These are phyloP conservation scores for Talaromyces piceae DNA, from an alignment of 2,329 filamentous ascomycete species.

Conservation along the genomic window DNA sequence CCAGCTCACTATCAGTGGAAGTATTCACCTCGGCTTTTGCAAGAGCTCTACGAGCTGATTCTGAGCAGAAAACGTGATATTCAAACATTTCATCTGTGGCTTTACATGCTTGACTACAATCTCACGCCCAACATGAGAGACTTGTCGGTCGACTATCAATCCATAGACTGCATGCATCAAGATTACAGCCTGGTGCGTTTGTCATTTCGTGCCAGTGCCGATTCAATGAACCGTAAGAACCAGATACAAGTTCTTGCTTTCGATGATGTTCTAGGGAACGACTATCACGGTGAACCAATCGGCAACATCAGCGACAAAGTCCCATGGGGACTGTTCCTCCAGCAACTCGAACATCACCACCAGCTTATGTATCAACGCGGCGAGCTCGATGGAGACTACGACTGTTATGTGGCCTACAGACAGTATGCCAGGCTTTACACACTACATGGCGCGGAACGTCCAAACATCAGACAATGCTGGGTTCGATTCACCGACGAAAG, in stretches of 20 bases:
- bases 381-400: slow-evolving; percentile 6
- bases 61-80: slow-evolving; percentile 3
- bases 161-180: not conserved
- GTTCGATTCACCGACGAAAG: slow-evolving; percentile 2
- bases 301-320: not conserved
- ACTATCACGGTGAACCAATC: too few species aligned
- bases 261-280: not conserved
- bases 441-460: not conserved
- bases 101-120: slow-evolving; percentile 6
- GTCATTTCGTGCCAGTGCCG: slow-evolving; percentile 2
- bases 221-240: slow-evolving; percentile 6
- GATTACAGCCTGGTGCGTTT: slow-evolving; percentile 4
- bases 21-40: not conserved
- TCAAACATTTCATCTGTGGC: slow-evolving; percentile 8
- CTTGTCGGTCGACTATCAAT: slow-evolving; percentile 5
- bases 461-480: slow-evolving; percentile 7
- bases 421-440: slow-evolving; percentile 6
- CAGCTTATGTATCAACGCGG: not conserved
- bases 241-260: slow-evolving; percentile 9
- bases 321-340: slow-evolving; percentile 1
- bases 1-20: not conserved
- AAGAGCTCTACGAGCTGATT: slow-evolving; percentile 7
- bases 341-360: slow-evolving; percentile 2
- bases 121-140: slow-evolving; percentile 8
- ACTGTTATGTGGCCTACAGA: slow-evolving; percentile 7